Conservation (phyloP, 2,329 filamentous ascomycete genomes). For the Hyphodiscus sp. region DNA sequence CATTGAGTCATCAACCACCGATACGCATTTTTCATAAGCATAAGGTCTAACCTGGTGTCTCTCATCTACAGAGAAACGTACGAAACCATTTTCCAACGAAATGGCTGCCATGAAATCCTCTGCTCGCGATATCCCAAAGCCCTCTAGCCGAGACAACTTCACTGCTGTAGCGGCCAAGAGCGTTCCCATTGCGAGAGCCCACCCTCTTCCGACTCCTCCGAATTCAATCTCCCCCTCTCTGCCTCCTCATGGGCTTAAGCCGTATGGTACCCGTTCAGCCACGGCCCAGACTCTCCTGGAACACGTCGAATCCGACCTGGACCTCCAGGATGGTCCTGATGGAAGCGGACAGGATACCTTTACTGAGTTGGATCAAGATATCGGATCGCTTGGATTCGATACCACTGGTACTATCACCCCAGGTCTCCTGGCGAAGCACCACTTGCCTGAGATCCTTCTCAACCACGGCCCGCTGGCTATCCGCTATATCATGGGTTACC, state of each 20-base stretch:
- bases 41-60: constrained; percentile 23
- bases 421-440: constrained; percentile 76
- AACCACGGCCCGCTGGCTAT: constrained; percentile 88
- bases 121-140: constrained; percentile 60
- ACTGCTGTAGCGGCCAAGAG: constrained; percentile 64
- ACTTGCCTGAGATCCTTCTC: constrained; percentile 85
- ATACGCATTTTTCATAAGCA: constrained; percentile 11
- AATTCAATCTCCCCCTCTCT: constrained; percentile 91
- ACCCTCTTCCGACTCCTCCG: constrained; percentile 78
- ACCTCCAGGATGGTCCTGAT: constrained; percentile 65
- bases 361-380: constrained; percentile 10
- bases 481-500: constrained; percentile 88
- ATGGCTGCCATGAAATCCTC: constrained; percentile 60
- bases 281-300: constrained; percentile 41
- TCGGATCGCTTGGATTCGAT: constrained; percentile 46
- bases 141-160: constrained; percentile 60
- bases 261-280: constrained; percentile 40
- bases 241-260: constrained; percentile 72
- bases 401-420: constrained; percentile 78
- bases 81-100: constrained; percentile 30
- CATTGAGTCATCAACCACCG: constrained; percentile 2
- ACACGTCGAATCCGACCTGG: constrained; percentile 77
- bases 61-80: constrained; percentile 29
- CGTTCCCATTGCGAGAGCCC: constrained; percentile 47
- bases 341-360: constrained; percentile 29